A percentile compares a stretch with the other conserved stretches of the same genome.
These are phyloP conservation scores for Boletus calvinii DNA, from an alignment of 1,284 basidiomycete genomes.

Conservation along the genomic window DNA sequence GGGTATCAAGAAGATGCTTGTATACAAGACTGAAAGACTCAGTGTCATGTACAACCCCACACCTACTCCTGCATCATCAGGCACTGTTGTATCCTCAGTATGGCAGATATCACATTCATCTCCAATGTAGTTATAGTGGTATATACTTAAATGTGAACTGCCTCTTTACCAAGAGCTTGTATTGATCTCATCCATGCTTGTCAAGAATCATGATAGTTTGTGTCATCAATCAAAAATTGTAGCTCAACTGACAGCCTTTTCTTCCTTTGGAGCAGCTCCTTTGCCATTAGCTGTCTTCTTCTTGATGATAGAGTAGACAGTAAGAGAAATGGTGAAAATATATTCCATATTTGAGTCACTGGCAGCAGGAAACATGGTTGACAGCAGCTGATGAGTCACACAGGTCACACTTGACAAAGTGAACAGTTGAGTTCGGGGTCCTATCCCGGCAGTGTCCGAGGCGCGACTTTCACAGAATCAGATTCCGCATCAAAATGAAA, in stretches of 20 bases:
- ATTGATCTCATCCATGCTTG: neutral
- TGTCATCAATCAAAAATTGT: neutral
- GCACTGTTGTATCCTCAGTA: neutral
- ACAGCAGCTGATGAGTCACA: too few relatives aligned
- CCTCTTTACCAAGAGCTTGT: neutral
- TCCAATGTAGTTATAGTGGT: neutral
- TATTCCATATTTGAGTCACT: neutral
- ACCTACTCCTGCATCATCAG: neutral
- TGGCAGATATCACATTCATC: neutral
- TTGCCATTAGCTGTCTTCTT: neutral
- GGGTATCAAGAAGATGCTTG: neutral
- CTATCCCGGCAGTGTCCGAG: too few relatives aligned
- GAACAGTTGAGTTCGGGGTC: too few relatives aligned
- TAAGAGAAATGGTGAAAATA: neutral
- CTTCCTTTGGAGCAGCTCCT: neutral
- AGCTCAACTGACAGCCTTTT: neutral
- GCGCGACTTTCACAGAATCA: too few relatives aligned
- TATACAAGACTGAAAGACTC: neutral
- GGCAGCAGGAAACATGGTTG: too few relatives aligned
- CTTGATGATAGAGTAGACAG: slow-evolving; percentile 1
- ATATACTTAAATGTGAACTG: too few relatives aligned
- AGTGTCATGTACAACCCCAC: neutral
- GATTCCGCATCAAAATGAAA: too few relatives aligned
- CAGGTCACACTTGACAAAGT: too few relatives aligned
- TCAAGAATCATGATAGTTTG: neutral